A percentile compares a stretch with the other conserved stretches of the same genome.
These are phyloP conservation scores for Chlamydomonas incerta DNA, from an alignment of 139 green algal genomes.

Conservation along the genomic window DNA sequence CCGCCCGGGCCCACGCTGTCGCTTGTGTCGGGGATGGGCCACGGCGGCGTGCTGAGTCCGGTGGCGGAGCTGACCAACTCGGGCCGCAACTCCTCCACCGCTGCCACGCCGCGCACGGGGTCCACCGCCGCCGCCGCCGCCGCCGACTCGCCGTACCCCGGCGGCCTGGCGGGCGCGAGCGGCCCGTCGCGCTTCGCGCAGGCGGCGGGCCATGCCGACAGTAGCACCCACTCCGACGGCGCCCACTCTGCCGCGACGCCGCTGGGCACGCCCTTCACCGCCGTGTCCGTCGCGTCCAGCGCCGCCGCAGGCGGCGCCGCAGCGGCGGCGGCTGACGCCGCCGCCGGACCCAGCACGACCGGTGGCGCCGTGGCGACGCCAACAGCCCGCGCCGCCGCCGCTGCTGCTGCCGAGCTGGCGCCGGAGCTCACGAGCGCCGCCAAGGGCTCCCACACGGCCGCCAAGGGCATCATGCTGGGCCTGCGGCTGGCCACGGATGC, in stretches of 20 bases:
- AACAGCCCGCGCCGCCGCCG: not conserved
- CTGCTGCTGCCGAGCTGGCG: not conserved
- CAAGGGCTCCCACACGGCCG: not conserved
- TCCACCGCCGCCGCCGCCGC: not conserved
- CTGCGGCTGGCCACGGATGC: conserved; percentile 3
- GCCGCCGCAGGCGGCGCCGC: too few species aligned
- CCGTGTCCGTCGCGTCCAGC: too few species aligned
- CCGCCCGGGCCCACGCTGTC: not conserved
- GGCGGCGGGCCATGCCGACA: too few species aligned
- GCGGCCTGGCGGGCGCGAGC: not conserved
- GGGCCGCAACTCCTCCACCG: conserved; percentile 13
- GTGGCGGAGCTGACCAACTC: conserved; percentile 9
- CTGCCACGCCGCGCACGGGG: not conserved
- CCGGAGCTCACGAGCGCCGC: not conserved
- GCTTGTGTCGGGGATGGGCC: not conserved
- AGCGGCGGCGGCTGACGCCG: too few species aligned
- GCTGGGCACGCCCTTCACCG: not conserved
- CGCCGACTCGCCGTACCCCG: not conserved
- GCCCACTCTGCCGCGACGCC: not conserved
- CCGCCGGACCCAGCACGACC: too few species aligned
- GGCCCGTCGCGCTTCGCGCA: conserved; percentile 4
- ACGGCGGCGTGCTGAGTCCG: not conserved
- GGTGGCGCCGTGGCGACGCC: too few species aligned
- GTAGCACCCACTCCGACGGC: not conserved
- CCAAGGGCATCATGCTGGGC: conserved; percentile 15